Evolutionary conservation across 352 stramenopile species (phyloP).

Genomic region (Phytophthora constricta): DNA sequence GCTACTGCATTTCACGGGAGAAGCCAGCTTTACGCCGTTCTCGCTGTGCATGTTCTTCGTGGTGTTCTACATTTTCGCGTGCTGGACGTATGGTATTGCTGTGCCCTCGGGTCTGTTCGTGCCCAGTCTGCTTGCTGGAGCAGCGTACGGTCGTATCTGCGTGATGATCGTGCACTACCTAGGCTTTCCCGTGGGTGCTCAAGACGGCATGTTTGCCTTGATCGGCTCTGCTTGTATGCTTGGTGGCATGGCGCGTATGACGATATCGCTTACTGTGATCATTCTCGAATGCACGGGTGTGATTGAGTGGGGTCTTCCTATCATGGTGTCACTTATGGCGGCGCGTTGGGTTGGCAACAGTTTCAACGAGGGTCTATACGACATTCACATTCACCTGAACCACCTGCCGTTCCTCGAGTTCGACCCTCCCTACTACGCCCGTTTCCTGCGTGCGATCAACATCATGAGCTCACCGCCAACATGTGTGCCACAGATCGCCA

Average conservation of each 20-base stretch:
- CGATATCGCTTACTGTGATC: constrained; percentile 98
- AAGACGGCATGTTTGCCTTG: constrained; percentile 95
- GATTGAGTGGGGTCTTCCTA: constrained; percentile 97
- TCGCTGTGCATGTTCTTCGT: constrained; percentile 97
- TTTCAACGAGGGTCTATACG: constrained; percentile 99
- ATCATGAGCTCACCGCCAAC: constrained; percentile 76
- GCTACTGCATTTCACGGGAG: constrained; percentile 95
- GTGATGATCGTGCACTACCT: constrained; percentile 72
- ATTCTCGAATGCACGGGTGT: constrained; percentile 98
- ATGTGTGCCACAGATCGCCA: constrained; percentile 73
- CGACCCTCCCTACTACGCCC: constrained; percentile 87
- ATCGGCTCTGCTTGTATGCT: constrained; percentile 97
- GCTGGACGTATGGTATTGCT: constrained; percentile 96
- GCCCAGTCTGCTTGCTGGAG: constrained; percentile 93
- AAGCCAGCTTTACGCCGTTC: constrained; percentile 92
- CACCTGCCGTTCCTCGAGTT: constrained; percentile 97
- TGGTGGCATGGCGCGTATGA: constrained; percentile 97
- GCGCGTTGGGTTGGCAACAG: constrained; percentile 97
- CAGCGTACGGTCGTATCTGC: constrained; percentile 93
- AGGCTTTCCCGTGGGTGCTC: constrained; percentile 69
- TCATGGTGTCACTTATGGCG: constrained; percentile 98
- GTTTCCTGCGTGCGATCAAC: constrained; percentile 79
- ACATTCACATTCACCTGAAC: constrained; percentile 98
- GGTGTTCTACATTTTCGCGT: constrained; percentile 94
- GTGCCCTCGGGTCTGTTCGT: constrained; percentile 98